Evolutionary conservation across 2,329 filamentous ascomycete species (phyloP).

Genomic region (Aurifilum marmelostoma): DNA sequence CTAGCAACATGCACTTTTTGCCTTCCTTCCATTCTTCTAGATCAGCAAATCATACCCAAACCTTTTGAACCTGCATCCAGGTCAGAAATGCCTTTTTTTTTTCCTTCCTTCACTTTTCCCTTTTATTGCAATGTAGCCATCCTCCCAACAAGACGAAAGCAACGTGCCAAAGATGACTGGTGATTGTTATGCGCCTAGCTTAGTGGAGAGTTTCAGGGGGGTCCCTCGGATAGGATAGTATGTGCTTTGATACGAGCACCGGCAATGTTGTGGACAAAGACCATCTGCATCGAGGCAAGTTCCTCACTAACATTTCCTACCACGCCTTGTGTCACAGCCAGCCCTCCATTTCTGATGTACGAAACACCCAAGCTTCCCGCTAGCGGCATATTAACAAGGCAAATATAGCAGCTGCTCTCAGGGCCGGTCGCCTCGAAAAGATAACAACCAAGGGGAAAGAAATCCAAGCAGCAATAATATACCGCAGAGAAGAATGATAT

Average conservation of each 20-base stretch:
- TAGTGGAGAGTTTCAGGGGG: not conserved
- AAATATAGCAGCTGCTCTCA: not conserved
- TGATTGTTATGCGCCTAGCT: not conserved
- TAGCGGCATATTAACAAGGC: constrained; percentile 8
- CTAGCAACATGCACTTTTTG: not conserved
- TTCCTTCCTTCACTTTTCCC: no score
- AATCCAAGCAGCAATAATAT: not conserved
- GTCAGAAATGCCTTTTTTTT: no score
- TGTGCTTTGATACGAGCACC: not conserved
- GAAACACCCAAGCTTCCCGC: constrained; percentile 15
- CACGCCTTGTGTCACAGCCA: constrained; percentile 19
- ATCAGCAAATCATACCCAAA: constrained; percentile 7
- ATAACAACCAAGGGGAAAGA: not conserved
- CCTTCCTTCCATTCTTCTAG: not conserved
- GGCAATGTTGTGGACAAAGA: not conserved
- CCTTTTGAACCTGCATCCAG: not conserved
- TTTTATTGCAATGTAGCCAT: not conserved
- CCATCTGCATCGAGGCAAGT: constrained; percentile 7
- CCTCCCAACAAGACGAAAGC: not conserved
- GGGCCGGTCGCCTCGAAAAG: not conserved
- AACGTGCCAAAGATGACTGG: not conserved
- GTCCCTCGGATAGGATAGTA: constrained; percentile 14
- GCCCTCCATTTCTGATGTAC: not conserved
- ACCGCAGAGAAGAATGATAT: no score
- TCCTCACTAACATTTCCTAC: constrained; percentile 7